Percentiles rank a stretch among this genome's conserved stretches.
phyloP scores from a whole-genome alignment of 352 stramenopile genomes.

The Pythium sukuiense region DNA sequence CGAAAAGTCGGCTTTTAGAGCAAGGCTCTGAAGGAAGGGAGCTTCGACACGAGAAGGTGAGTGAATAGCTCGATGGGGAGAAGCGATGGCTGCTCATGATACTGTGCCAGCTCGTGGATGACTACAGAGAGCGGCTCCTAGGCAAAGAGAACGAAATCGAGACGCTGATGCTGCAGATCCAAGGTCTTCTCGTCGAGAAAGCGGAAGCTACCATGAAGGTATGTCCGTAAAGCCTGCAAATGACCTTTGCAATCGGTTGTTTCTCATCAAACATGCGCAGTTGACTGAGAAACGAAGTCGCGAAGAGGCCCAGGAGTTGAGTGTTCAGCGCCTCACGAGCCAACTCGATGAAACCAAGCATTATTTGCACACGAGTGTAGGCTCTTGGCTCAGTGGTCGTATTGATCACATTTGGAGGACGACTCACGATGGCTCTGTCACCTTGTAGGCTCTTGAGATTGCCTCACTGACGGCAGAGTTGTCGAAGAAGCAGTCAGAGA shows the following conservation, averaged over 20 bases:
- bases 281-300: background rate
- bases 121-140: conserved; percentile 18
- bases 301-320: background rate
- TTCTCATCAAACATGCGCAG: background rate
- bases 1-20: conserved; percentile 19
- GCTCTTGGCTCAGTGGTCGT: background rate
- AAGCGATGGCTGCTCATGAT: background rate
- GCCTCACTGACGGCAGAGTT: background rate
- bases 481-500: background rate
- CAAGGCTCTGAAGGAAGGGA: background rate
- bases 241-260: background rate
- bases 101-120: conserved; percentile 3
- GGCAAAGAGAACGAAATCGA: conserved; percentile 22
- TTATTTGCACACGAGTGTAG: background rate
- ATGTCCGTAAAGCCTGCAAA: conserved; percentile 5
- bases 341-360: conserved; percentile 13
- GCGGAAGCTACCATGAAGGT: conserved; percentile 1
- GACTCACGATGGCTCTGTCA: background rate
- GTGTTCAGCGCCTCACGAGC: background rate
- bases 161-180: conserved; percentile 3
- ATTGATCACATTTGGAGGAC: background rate
- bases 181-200: conserved; percentile 4
- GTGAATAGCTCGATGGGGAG: background rate
- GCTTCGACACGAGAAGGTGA: conserved; percentile 11
- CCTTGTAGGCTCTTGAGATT: background rate